Conservation (phyloP, 139 green algal species). For the Monoraphidium neglectum region DNA sequence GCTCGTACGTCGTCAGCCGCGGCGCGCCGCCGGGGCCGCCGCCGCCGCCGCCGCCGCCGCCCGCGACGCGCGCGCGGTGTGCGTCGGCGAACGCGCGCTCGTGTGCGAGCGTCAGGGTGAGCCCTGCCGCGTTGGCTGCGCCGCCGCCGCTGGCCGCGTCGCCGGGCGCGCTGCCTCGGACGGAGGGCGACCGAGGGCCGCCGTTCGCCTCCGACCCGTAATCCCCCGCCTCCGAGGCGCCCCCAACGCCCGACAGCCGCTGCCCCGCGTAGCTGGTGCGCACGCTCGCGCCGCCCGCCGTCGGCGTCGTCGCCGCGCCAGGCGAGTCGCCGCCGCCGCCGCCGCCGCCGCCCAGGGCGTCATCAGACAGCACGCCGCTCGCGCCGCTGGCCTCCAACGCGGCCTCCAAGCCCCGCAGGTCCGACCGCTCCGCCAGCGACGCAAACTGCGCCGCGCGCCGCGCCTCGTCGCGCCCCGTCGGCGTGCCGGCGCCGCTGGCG, state of each 20-base stretch:
- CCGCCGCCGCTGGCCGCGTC: no score
- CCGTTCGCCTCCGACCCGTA: no score
- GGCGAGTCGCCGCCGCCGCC: not conserved
- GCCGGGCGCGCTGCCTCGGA: no score
- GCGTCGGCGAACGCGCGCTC: no score
- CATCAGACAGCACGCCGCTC: not conserved
- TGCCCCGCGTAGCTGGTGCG: slow-evolving; percentile 3
- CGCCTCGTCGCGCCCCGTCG: no score
- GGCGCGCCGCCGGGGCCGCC: no score
- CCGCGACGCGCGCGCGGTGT: no score
- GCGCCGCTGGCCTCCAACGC: slow-evolving; percentile 24
- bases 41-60: no score
- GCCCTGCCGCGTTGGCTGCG: no score
- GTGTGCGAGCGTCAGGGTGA: no score
- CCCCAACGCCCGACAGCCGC: not conserved
- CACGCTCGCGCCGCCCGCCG: not conserved
- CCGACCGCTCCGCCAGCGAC: slow-evolving; percentile 74
- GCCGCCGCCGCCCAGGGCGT: slow-evolving; percentile 9
- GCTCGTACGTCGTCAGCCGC: slow-evolving; percentile 59
- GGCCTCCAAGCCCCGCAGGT: slow-evolving; percentile 59
- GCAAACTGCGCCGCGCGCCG: slow-evolving; percentile 65
- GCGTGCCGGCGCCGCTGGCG: not conserved
- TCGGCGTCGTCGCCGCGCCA: not conserved
- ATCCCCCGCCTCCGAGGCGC: no score
- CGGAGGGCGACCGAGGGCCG: no score